These are phyloP conservation scores for Colletotrichum phormii DNA, from an alignment of 2,329 filamentous ascomycete genomes.

Conservation along the genomic window DNA sequence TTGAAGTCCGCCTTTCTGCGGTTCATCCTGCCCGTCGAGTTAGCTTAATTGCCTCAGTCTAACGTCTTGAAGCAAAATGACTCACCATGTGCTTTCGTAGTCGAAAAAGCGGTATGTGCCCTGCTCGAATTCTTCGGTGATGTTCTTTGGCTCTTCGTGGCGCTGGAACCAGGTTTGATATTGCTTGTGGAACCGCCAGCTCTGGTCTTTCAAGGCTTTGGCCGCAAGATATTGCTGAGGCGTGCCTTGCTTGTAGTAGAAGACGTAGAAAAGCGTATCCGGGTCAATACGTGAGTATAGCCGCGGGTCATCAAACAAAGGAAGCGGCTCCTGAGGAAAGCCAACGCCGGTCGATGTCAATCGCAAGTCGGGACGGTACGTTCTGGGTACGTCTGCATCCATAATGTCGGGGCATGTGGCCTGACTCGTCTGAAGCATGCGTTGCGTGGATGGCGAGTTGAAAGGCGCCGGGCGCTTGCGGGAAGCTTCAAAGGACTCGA, in stretches of 20 bases:
- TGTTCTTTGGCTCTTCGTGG: constrained; percentile 97
- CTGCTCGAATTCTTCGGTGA: constrained; percentile 98
- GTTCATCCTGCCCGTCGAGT: constrained; percentile 82
- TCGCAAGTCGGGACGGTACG: constrained; percentile 85
- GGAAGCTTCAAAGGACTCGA: constrained; percentile 89
- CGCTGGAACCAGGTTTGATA: constrained; percentile 99
- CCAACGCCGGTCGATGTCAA: constrained; percentile 80
- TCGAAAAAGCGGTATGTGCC: constrained; percentile 99
- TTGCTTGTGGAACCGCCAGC: constrained; percentile 99
- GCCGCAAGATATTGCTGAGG: constrained; percentile 96
- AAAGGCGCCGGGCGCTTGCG: constrained; percentile 75
- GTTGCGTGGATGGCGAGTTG: constrained; percentile 74
- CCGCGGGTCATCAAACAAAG: constrained; percentile 90
- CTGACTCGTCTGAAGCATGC: constrained; percentile 82
- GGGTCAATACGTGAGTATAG: constrained; percentile 92
- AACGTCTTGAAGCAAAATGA: constrained; percentile 36
- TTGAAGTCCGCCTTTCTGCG: constrained; percentile 97
- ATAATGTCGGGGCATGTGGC: constrained; percentile 77
- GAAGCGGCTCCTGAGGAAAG: constrained; percentile 92
- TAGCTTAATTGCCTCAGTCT: constrained; percentile 39
- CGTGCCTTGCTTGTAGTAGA: constrained; percentile 97
- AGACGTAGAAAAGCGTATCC: constrained; percentile 97
- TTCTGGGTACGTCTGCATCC: constrained; percentile 85
- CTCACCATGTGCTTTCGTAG: constrained; percentile 98
- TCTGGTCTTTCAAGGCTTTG: constrained; percentile 97